Conservation (phyloP, 176 grass and related monocot genomes). For the Cymbopogon citratus region DNA sequence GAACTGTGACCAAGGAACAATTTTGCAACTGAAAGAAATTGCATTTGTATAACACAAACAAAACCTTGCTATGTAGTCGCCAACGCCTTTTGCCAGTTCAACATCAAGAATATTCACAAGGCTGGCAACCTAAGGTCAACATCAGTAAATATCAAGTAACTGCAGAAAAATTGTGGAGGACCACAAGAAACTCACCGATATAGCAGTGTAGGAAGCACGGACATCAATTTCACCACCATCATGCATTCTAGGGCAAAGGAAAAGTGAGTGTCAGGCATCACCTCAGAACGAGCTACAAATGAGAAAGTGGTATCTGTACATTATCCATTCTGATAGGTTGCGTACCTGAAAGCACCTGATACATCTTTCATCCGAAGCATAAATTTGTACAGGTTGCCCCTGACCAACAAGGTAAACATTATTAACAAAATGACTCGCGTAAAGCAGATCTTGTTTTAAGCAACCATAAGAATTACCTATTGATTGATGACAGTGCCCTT, state of each 20-base stretch:
- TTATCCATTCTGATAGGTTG: slow-evolving; percentile 14
- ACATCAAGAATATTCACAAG: slow-evolving; percentile 83
- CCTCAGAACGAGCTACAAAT: background rate
- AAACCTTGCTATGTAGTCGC: slow-evolving; percentile 78
- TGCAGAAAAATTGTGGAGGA: slow-evolving; percentile 5
- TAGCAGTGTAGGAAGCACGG: slow-evolving; percentile 80
- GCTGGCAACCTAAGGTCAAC: slow-evolving; percentile 69
- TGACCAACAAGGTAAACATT: slow-evolving; percentile 36
- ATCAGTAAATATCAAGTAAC: slow-evolving; percentile 27
- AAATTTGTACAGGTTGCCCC: slow-evolving; percentile 68
- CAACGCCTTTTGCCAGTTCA: slow-evolving; percentile 62
- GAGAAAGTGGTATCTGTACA: background rate
- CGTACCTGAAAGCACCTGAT: slow-evolving; percentile 84
- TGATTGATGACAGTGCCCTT: slow-evolving; percentile 77
- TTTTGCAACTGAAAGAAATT: slow-evolving; percentile 20
- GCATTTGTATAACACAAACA: slow-evolving; percentile 5
- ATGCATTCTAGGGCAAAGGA: slow-evolving; percentile 69
- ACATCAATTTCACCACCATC: slow-evolving; percentile 88
- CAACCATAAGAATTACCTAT: slow-evolving; percentile 54
- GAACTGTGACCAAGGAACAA: background rate
- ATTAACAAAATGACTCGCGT: slow-evolving; percentile 20
- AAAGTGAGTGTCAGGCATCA: slow-evolving; percentile 12
- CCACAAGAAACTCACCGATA: slow-evolving; percentile 55
- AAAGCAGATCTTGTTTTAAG: slow-evolving; percentile 12
- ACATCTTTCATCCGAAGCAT: slow-evolving; percentile 79